Percentiles rank a stretch among this genome's conserved stretches.
Conservation (phyloP, 2,329 filamentous ascomycete genomes). For the Pseudogymnoascus sp. region DNA sequence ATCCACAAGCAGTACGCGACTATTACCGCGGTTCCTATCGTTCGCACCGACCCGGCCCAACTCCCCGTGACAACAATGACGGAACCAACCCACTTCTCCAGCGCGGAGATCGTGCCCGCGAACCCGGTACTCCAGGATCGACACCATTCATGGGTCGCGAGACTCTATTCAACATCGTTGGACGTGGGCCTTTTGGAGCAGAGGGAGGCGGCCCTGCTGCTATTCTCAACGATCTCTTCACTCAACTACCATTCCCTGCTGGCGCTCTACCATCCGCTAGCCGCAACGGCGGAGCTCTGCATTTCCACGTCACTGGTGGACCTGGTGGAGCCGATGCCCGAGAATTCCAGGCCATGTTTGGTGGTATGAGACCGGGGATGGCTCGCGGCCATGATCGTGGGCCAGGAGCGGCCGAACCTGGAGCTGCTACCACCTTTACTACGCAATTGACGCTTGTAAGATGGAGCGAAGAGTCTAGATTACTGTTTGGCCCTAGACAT, state of each 20-base stretch:
- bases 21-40: conserved; percentile 36
- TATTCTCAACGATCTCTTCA: conserved; percentile 24
- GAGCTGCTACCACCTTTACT: conserved; percentile 44
- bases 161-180: conserved; percentile 21
- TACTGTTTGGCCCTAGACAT: conserved; percentile 67
- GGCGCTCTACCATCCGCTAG: conserved; percentile 12
- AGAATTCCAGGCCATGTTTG: conserved; percentile 41
- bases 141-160: conserved; percentile 23
- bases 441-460: conserved; percentile 64
- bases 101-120: conserved; percentile 38
- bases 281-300: conserved; percentile 45
- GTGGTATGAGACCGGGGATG: conserved; percentile 20
- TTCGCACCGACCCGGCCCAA: conserved; percentile 39
- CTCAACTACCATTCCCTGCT: neutral
- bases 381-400: conserved; percentile 17
- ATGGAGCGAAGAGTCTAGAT: conserved; percentile 83
- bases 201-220: conserved; percentile 15
- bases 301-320: conserved; percentile 50
- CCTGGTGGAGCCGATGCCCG: conserved; percentile 41
- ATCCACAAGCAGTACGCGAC: conserved; percentile 28
- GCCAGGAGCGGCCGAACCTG: conserved; percentile 26
- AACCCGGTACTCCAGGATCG: conserved; percentile 7
- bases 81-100: conserved; percentile 81
- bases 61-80: conserved; percentile 59
- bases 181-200: conserved; percentile 18